Percentiles rank a stretch among this genome's conserved stretches.
Conservation (phyloP, 2,329 filamentous ascomycete genomes). For the Tolypocladium sp. region DNA sequence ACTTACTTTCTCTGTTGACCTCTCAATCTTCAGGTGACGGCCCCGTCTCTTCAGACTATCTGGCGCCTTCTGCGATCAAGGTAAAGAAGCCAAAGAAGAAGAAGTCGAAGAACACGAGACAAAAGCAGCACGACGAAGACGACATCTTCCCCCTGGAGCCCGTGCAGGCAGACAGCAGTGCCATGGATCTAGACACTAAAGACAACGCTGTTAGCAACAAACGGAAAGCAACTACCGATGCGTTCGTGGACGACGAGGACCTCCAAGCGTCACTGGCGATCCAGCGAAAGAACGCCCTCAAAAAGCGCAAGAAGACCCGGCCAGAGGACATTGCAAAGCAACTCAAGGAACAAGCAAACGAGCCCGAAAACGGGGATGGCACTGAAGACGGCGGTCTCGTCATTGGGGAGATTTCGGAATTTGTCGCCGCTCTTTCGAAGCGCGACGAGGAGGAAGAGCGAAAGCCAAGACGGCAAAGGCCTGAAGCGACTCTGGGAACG, state of each 20-base stretch:
- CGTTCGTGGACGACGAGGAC: slow-evolving; percentile 85
- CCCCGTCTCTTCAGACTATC: slow-evolving; percentile 65
- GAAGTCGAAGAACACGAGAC: slow-evolving; percentile 67
- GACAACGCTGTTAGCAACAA: slow-evolving; percentile 44
- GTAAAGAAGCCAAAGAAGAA: slow-evolving; percentile 95
- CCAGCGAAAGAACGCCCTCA: slow-evolving; percentile 76
- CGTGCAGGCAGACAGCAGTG: slow-evolving; percentile 28
- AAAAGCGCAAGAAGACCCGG: slow-evolving; percentile 80
- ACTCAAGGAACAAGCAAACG: slow-evolving; percentile 55
- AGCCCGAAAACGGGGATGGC: slow-evolving; percentile 35
- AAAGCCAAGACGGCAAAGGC: slow-evolving; percentile 37
- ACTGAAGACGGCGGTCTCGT: slow-evolving; percentile 53
- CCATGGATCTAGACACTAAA: slow-evolving; percentile 72
- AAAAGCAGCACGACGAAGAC: slow-evolving; percentile 57
- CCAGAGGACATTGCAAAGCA: slow-evolving; percentile 83
- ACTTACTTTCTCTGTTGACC: not conserved
- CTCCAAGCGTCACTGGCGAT: slow-evolving; percentile 75
- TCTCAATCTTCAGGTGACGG: slow-evolving; percentile 11
- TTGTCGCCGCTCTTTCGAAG: slow-evolving; percentile 76
- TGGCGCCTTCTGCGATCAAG: slow-evolving; percentile 79
- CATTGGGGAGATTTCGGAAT: slow-evolving; percentile 94
- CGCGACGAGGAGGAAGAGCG: slow-evolving; percentile 46
- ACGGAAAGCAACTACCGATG: slow-evolving; percentile 53
- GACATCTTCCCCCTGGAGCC: slow-evolving; percentile 42
- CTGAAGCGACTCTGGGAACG: not conserved